A percentile compares a stretch with the other conserved stretches of the same genome.
These are phyloP conservation scores for Clarireedia paspali DNA, from an alignment of 2,329 filamentous ascomycete species.

Conservation along the genomic window DNA sequence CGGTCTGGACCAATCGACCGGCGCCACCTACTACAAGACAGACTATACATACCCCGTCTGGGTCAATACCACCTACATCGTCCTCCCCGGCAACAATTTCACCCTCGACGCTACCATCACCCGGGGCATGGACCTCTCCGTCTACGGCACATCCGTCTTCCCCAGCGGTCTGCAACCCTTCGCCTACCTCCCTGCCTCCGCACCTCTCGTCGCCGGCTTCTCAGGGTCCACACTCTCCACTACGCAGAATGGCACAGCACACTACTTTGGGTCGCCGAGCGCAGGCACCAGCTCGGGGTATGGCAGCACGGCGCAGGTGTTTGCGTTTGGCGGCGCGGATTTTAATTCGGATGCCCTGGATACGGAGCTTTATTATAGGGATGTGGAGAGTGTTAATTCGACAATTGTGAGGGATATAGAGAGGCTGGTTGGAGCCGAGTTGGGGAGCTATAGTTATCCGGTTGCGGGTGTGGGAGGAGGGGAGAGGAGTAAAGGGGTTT, in stretches of 20 bases:
- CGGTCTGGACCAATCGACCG: slow-evolving; percentile 37
- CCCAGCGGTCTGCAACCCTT: slow-evolving; percentile 56
- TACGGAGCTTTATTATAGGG: slow-evolving; percentile 42
- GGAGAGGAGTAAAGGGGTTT: slow-evolving; percentile 12
- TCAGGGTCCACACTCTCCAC: slow-evolving; percentile 39
- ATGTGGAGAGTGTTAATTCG: slow-evolving; percentile 47
- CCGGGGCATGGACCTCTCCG: slow-evolving; percentile 40
- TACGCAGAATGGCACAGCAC: slow-evolving; percentile 49
- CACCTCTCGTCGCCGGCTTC: slow-evolving; percentile 23
- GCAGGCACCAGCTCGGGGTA: slow-evolving; percentile 36
- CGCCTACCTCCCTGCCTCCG: slow-evolving; percentile 23
- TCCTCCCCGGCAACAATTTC: slow-evolving; percentile 37
- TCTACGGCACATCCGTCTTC: slow-evolving; percentile 42
- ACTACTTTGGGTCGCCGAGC: slow-evolving; percentile 43
- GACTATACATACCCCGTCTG: slow-evolving; percentile 54
- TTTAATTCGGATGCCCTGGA: slow-evolving; percentile 4
- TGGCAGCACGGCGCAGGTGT: slow-evolving; percentile 49
- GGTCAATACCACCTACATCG: slow-evolving; percentile 44
- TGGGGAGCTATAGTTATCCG: slow-evolving; percentile 12
- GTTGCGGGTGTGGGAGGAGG: slow-evolving; percentile 1
- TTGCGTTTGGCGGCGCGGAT: slow-evolving; percentile 43
- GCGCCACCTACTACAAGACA: slow-evolving; percentile 25
- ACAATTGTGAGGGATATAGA: slow-evolving; percentile 43
- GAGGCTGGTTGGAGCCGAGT: slow-evolving; percentile 27
- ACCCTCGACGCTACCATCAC: slow-evolving; percentile 41